Conservation (phyloP, 192 early-diverging fungal species). For the Dispira parvispora region DNA sequence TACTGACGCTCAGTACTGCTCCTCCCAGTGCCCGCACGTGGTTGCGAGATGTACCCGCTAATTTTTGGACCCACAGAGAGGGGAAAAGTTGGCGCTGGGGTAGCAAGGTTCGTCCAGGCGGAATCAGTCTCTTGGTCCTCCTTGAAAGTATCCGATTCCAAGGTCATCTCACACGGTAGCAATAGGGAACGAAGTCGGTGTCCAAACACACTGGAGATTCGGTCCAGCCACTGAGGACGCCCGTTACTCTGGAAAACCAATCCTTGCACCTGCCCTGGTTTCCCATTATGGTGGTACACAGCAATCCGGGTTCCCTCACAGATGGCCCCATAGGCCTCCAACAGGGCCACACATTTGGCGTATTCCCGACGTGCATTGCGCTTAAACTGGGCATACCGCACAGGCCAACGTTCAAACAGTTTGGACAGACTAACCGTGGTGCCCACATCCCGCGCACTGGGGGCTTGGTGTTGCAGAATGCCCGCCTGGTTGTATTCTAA, state of each 20-base stretch:
- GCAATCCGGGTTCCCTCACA: conserved; percentile 46
- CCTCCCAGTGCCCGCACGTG: conserved; percentile 46
- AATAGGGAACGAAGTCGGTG: conserved; percentile 27
- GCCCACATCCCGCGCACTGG: conserved; percentile 45
- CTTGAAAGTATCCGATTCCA: conserved; percentile 25
- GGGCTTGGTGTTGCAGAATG: conserved; percentile 22
- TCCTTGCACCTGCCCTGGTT: conserved; percentile 17
- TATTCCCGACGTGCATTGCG: conserved; percentile 70
- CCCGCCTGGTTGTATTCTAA: conserved; percentile 58
- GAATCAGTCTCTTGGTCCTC: too few relatives aligned
- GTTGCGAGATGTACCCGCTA: conserved; percentile 40
- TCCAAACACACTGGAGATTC: conserved; percentile 63
- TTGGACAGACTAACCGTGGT: conserved; percentile 60
- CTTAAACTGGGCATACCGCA: conserved; percentile 70
- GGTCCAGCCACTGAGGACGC: conserved; percentile 14
- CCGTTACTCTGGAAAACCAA: conserved; percentile 12
- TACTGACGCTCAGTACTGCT: conserved; percentile 71
- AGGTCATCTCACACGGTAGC: conserved; percentile 5
- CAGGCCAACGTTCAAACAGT: conserved; percentile 75
- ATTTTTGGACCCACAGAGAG: not conserved
- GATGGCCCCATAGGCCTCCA: conserved; percentile 78
- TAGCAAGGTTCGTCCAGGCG: too few relatives aligned
- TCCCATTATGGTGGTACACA: conserved; percentile 38
- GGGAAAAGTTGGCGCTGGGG: too few relatives aligned
- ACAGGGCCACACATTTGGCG: conserved; percentile 47